Evolutionary conservation across 345 rosid genomes (phyloP), one percentile per base, ranked within the genome.

Genomic region (Angophora floribunda): DNA sequence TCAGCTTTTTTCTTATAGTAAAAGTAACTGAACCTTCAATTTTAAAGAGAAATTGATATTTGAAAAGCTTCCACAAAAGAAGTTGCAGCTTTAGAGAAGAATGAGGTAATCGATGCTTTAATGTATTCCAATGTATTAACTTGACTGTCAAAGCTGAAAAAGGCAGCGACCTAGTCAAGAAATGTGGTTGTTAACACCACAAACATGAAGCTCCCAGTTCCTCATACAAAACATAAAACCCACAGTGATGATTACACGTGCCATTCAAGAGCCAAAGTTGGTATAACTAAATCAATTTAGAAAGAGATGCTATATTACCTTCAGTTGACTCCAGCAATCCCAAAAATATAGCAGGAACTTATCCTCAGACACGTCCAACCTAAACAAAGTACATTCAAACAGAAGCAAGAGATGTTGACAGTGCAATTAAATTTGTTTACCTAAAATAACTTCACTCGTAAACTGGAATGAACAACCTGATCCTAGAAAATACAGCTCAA

Each of bases 301-400:
- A 75, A 75, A 75, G 49, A 10, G 49, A 75, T 14, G 22, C 55
- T 70, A n/a, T 86, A 52, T 63, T 90, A 95, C 99, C 98, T 93
- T 95, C 89, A 96, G 91, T 85, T 87, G 89, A 89, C 91, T 93
- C 97, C 97, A 97, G 90, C 98, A 96, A 89, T 95, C 94, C 99
- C 99, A 97, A 91, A 97, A 97, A 89, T 97, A 93, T 86, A 86
- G 89, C 49, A 97, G 91, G 93, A 97, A 97, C 87, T 96, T 97
- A 59, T 95, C 99, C 92, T 95, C 95, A 32, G 97, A 93, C 91
- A 97, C 93, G 57, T 97, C 97, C 94, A 94, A 89, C 87, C 98
- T 97, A 93, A 86, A 91, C 89, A 92, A 87, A 86, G 50, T 84
- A 91, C 86, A 78, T 41, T 89, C 13, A 41, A 47, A 52, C 49